phyloP scores from a whole-genome alignment of 345 rosid species.

The Hevea brasiliensis region DNA sequence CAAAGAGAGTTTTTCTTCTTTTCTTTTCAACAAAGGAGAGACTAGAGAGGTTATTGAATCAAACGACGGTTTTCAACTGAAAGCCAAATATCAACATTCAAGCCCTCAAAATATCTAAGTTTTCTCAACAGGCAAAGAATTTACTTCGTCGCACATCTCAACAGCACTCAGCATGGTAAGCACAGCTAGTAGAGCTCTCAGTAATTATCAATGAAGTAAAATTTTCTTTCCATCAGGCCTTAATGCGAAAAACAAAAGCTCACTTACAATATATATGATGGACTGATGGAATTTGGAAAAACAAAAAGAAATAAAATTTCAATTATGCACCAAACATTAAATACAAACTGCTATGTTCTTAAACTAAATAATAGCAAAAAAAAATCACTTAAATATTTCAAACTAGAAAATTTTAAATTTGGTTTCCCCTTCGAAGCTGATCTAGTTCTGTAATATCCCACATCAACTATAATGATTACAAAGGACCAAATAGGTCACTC shows the following conservation, averaged over 20 bases:
- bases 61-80: not conserved
- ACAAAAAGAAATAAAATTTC: not conserved
- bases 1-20: no score
- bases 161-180: not conserved
- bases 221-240: not conserved
- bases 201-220: not conserved
- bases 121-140: not conserved
- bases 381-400: not conserved
- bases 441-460: not conserved
- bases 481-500: not conserved
- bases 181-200: not conserved
- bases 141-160: not conserved
- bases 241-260: not conserved
- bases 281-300: not conserved
- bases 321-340: not conserved
- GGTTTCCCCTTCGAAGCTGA: not conserved
- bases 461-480: not conserved
- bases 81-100: not conserved
- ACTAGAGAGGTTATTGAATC: not conserved
- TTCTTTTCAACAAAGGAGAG: not conserved
- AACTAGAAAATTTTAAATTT: not conserved
- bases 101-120: not conserved
- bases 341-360: not conserved
- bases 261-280: not conserved
- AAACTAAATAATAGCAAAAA: not conserved